A percentile compares a stretch with the other conserved stretches of the same genome.
These are phyloP conservation scores for Aciculosporium take DNA, from an alignment of 2,329 filamentous ascomycete genomes.

Conservation along the genomic window DNA sequence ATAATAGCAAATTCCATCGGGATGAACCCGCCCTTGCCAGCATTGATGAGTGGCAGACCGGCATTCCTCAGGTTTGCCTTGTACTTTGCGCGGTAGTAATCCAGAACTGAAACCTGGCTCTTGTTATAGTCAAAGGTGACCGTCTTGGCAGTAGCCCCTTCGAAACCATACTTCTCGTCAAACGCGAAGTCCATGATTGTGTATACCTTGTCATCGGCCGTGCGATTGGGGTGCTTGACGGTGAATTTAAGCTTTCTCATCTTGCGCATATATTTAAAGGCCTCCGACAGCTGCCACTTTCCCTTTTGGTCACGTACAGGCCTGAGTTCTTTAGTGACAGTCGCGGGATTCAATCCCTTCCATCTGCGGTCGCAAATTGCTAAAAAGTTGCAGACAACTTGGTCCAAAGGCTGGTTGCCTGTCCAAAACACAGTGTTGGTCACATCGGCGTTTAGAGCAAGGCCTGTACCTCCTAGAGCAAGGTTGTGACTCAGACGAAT, in stretches of 20 bases:
- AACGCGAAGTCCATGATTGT: slow-evolving; percentile 38
- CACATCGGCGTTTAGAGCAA: slow-evolving; percentile 81
- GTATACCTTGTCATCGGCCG: slow-evolving; percentile 32
- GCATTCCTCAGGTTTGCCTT: slow-evolving; percentile 31
- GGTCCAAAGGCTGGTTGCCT: slow-evolving; percentile 22
- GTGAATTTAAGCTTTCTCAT: slow-evolving; percentile 42
- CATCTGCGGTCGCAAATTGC: slow-evolving; percentile 15
- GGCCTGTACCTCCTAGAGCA: slow-evolving; percentile 37
- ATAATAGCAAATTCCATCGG: slow-evolving; percentile 47
- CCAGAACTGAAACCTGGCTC: slow-evolving; percentile 29
- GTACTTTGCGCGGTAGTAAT: slow-evolving; percentile 46
- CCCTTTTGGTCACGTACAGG: slow-evolving; percentile 19
- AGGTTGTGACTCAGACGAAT: slow-evolving; percentile 54
- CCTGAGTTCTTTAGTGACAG: slow-evolving; percentile 18
- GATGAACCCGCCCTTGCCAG: slow-evolving; percentile 38
- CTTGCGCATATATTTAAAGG: slow-evolving; percentile 40
- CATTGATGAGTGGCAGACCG: slow-evolving; percentile 42
- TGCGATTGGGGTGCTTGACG: slow-evolving; percentile 35
- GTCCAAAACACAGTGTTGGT: slow-evolving; percentile 85
- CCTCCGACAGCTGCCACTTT: slow-evolving; percentile 27
- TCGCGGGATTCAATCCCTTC: slow-evolving; percentile 13
- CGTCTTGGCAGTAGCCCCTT: slow-evolving; percentile 35
- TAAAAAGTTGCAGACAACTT: slow-evolving; percentile 22
- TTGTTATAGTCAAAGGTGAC: slow-evolving; percentile 41
- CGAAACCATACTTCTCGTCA: slow-evolving; percentile 24